phyloP scores from a whole-genome alignment of 1,284 basidiomycete species.

The Trichosporon coremiiforme region DNA sequence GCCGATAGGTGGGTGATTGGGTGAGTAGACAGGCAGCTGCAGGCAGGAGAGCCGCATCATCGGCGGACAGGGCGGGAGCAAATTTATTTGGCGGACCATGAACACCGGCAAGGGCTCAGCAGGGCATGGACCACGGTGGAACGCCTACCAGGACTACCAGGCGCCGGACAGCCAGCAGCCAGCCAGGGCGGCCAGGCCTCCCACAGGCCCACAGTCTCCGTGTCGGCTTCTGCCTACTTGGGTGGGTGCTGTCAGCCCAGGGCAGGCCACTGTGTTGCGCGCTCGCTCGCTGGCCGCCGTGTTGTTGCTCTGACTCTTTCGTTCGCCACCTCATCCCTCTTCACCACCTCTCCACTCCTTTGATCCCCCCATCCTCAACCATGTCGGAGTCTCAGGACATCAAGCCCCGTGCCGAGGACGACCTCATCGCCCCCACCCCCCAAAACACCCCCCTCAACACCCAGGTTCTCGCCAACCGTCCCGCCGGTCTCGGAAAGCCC shows the following conservation, averaged over 20 bases:
- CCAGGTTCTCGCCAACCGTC: constrained; percentile 66
- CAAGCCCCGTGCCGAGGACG: constrained; percentile 41
- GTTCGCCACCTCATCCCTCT: background rate
- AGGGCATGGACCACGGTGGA: constrained; percentile 4
- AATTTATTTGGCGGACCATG: background rate
- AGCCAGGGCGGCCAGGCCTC: constrained; percentile 6
- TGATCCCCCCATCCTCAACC: constrained; percentile 22
- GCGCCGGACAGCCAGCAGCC: background rate
- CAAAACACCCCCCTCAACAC: constrained; percentile 77
- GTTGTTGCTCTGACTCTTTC: constrained; percentile 6
- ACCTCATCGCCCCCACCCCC: constrained; percentile 67
- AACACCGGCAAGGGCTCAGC: background rate
- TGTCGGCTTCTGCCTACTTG: background rate
- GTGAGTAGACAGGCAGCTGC: background rate
- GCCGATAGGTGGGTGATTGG: background rate
- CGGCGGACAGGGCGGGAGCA: background rate
- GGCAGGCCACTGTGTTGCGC: too few relatives aligned
- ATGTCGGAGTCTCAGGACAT: constrained; percentile 53
- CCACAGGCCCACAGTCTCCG: constrained; percentile 4
- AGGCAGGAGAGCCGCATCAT: background rate
- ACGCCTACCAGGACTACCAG: background rate
- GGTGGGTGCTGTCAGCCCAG: background rate
- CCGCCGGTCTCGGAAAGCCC: constrained; percentile 65
- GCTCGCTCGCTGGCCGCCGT: background rate
- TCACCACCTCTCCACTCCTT: background rate